These are phyloP conservation scores for Wickerhamomyces bisporus DNA, from an alignment of 805 yeast species.

Conservation along the genomic window DNA sequence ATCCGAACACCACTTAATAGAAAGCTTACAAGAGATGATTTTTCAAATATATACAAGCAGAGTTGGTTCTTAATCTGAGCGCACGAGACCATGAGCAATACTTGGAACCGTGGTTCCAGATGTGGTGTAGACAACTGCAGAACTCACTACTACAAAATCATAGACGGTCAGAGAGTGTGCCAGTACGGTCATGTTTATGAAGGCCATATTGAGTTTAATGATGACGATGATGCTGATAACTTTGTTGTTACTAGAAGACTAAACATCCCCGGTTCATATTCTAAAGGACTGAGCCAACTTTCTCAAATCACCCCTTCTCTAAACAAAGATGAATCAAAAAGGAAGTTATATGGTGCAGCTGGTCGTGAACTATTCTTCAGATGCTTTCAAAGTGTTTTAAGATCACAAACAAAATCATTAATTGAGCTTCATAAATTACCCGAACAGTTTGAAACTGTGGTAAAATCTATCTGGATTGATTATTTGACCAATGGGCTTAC, in stretches of 20 bases:
- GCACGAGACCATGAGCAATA: slow-evolving; percentile 11
- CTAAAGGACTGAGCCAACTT: slow-evolving; percentile 33
- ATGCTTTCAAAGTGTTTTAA: slow-evolving; percentile 47
- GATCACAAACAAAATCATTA: slow-evolving; percentile 40
- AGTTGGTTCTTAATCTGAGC: background rate
- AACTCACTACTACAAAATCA: slow-evolving; percentile 63
- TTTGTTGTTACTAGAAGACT: slow-evolving; percentile 49
- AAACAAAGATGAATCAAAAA: slow-evolving; percentile 8
- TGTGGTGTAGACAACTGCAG: slow-evolving; percentile 93
- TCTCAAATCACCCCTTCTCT: slow-evolving; percentile 26
- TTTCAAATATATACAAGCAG: background rate
- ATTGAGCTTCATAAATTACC: slow-evolving; percentile 29
- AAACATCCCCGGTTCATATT: slow-evolving; percentile 38
- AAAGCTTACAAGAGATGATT: background rate
- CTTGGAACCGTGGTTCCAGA: slow-evolving; percentile 58
- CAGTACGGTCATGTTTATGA: slow-evolving; percentile 88
- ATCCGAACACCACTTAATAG: too few species aligned
- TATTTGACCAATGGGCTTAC: slow-evolving; percentile 12
- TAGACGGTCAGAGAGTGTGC: slow-evolving; percentile 80
- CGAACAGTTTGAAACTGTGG: slow-evolving; percentile 24
- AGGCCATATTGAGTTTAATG: slow-evolving; percentile 72
- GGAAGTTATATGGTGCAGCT: slow-evolving; percentile 40
- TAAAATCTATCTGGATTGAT: slow-evolving; percentile 34
- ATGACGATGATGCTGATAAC: slow-evolving; percentile 69
- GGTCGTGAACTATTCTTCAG: slow-evolving; percentile 40